Evolutionary conservation across 1,284 basidiomycete species (phyloP).

Genomic region (Bjerkandera adusta): DNA sequence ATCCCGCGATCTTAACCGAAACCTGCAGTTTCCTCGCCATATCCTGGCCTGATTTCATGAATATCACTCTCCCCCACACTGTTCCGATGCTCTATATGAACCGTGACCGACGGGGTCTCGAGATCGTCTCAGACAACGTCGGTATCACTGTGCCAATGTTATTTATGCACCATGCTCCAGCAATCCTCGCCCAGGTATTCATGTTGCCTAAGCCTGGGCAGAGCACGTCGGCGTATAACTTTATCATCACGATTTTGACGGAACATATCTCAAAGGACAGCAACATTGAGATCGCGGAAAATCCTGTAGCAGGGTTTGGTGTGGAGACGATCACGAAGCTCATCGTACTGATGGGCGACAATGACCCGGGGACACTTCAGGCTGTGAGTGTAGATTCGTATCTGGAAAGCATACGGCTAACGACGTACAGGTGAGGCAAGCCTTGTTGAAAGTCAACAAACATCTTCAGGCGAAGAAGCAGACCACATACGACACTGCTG

Average conservation of each 20-base stretch:
- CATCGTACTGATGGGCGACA: constrained; percentile 71
- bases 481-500: constrained; percentile 21
- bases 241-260: constrained; percentile 55
- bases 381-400: constrained; percentile 38
- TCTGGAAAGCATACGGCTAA: constrained; percentile 3
- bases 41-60: constrained; percentile 61
- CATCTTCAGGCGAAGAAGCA: constrained; percentile 28
- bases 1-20: constrained; percentile 61
- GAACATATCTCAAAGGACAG: no score
- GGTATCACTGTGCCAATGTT: constrained; percentile 48
- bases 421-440: constrained; percentile 51
- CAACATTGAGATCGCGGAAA: constrained; percentile 44
- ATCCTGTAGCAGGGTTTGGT: constrained; percentile 62
- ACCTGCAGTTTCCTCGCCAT: constrained; percentile 61
- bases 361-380: constrained; percentile 42
- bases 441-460: constrained; percentile 59
- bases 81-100: constrained; percentile 72
- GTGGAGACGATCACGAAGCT: constrained; percentile 71
- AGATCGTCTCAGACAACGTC: constrained; percentile 44
- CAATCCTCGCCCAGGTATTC: constrained; percentile 75
- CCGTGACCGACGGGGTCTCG: constrained; percentile 46
- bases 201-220: constrained; percentile 52
- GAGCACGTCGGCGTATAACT: constrained; percentile 57
- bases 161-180: constrained; percentile 58
- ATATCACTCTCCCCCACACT: constrained; percentile 61